Evolutionary conservation across 2,329 filamentous ascomycete genomes (phyloP).

Genomic region (Epichloe gansuensis): DNA sequence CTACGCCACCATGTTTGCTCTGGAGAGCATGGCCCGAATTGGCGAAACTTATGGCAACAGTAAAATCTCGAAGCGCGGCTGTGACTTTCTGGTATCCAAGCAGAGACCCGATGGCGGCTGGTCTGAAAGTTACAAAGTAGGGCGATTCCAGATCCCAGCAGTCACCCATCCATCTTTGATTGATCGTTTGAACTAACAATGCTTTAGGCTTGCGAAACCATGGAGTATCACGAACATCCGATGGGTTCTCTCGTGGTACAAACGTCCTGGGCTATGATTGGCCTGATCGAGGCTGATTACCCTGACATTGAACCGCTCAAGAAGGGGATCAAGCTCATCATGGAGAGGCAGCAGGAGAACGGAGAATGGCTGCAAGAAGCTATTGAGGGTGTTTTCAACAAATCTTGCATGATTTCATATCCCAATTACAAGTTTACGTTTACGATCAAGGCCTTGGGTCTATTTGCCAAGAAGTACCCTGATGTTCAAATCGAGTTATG

Average conservation of each 20-base stretch:
- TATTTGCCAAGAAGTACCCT: conserved; percentile 67
- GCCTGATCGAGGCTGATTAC: conserved; percentile 70
- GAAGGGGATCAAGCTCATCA: conserved; percentile 67
- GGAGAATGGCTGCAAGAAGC: conserved; percentile 93
- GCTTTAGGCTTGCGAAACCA: conserved; percentile 59
- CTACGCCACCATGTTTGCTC: conserved; percentile 91
- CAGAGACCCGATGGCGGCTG: conserved; percentile 87
- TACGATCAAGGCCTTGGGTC: conserved; percentile 82
- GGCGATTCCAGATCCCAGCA: background rate
- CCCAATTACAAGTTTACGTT: conserved; percentile 99
- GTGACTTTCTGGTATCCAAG: conserved; percentile 73
- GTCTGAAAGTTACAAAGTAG: conserved; percentile 80
- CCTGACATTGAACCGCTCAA: conserved; percentile 61
- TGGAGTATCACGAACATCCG: conserved; percentile 61
- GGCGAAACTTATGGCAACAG: conserved; percentile 75
- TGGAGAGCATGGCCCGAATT: conserved; percentile 71
- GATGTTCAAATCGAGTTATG: conserved; percentile 38
- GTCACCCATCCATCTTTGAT: too few relatives aligned
- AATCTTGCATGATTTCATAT: conserved; percentile 98
- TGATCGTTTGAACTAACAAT: conserved; percentile 8
- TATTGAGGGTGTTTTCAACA: conserved; percentile 98
- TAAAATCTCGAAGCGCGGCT: conserved; percentile 57
- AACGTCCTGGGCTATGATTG: conserved; percentile 83
- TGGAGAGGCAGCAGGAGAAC: conserved; percentile 72
- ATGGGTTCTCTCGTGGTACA: conserved; percentile 80